Conservation (phyloP, 495 filamentous ascomycete species). For the Aspergillus wentii region DNA sequence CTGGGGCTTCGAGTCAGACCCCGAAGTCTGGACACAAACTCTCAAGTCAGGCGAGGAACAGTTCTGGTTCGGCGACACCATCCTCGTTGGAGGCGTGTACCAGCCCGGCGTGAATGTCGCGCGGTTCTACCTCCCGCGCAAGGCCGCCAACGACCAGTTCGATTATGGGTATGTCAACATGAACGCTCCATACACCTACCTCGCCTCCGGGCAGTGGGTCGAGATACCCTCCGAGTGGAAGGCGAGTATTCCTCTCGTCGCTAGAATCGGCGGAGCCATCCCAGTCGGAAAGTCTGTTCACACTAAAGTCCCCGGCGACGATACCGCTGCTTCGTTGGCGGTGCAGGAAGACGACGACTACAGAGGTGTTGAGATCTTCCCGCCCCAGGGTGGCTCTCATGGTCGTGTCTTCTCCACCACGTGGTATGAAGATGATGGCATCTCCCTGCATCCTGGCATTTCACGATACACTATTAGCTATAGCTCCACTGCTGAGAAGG, state of each 20-base stretch:
- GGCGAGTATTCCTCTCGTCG: constrained; percentile 57
- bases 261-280: constrained; percentile 53
- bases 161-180: constrained; percentile 58
- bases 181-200: constrained; percentile 54
- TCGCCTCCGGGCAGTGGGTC: constrained; percentile 56
- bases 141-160: constrained; percentile 19
- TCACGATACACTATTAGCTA: constrained; percentile 40
- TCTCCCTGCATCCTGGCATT: constrained; percentile 40
- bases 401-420: constrained; percentile 35
- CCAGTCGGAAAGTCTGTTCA: constrained; percentile 54
- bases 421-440: constrained; percentile 64
- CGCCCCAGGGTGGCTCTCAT: constrained; percentile 36
- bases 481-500: constrained; percentile 36
- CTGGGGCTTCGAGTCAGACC: constrained; percentile 62
- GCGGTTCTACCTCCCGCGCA: constrained; percentile 56
- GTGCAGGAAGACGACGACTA: constrained; percentile 56
- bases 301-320: constrained; percentile 50
- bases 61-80: constrained; percentile 66
- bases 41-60: constrained; percentile 56
- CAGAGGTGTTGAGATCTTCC: constrained; percentile 60
- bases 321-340: constrained; percentile 44
- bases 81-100: constrained; percentile 63
- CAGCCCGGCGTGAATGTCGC: constrained; percentile 47
- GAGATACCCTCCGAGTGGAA: constrained; percentile 55
- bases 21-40: constrained; percentile 54